Evolutionary conservation across 345 rosid genomes (phyloP).

Genomic region (Salix brachista): DNA sequence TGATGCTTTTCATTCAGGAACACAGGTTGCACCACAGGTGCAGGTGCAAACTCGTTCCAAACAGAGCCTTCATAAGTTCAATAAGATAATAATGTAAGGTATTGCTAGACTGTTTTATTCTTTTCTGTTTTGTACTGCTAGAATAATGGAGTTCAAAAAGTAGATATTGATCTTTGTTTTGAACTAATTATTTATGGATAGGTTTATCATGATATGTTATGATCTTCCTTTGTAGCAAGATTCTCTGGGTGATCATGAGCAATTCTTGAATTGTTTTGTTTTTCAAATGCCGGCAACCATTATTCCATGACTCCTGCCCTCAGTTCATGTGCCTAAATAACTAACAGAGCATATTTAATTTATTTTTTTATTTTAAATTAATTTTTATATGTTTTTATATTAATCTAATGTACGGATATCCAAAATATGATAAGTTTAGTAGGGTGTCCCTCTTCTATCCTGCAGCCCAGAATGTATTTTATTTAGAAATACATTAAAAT

Average conservation of each 20-base stretch:
- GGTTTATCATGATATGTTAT: neutral
- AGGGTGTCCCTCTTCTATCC: no score
- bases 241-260: neutral
- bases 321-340: neutral
- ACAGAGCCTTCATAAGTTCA: no score
- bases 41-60: no score
- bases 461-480: no score
- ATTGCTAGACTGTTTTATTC: neutral
- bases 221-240: neutral
- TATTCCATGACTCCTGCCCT: neutral
- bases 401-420: no score
- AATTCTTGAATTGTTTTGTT: neutral
- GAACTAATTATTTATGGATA: neutral
- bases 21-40: no score
- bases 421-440: no score
- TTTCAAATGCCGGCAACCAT: neutral
- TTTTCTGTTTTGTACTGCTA: neutral
- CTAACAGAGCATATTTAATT: neutral
- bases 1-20: no score
- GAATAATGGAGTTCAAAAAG: neutral
- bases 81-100: no score
- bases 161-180: neutral
- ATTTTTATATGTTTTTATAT: no score
- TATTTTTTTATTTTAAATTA: no score
- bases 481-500: no score